Evolutionary conservation across 805 yeast genomes (phyloP), one percentile per base, ranked within the genome.

Genomic region (Yarrowia hollandica): DNA sequence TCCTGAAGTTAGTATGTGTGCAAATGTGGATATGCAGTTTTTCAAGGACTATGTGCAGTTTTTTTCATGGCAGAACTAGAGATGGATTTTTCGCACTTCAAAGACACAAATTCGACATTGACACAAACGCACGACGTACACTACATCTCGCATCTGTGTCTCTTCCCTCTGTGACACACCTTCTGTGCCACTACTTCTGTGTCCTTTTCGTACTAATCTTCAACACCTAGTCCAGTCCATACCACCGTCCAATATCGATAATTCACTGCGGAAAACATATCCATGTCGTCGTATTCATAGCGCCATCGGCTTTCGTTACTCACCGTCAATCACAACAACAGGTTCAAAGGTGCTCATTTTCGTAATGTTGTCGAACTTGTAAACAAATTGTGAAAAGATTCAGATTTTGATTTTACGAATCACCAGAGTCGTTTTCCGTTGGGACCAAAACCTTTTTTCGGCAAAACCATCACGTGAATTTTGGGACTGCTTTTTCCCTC

Each of bases 261-360:
- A 4, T 26, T 26, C 11, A 3, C 7, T 26, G 30, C 30, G 12
- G 8, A 10, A 26, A 26, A 26, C 30, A 26, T n/a, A 6, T 26
- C 30, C 30, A 26, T 26, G 19, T 30, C 38, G 42, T 37, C 52
- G 33, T 33, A 41, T 16, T 44, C 11, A 12, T 26, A 22, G 3
- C 16, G 14, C 22, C 25, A 31, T 31, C 26, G 25, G 11, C 38
- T 4, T 14, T 28, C 38, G 30, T 21, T 42, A 81, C 84, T 73
- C 82, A 82, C 96, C 96, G 84, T 90, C 97, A 84, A 90, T 86
- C 80, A 91, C 97, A 83, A 89, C 89, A 88, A 66, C 96, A 81
- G 95, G 92, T 84, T 90, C 96, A 79, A 85, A 90, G 77, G 89
- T 82, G 79, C 88, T 84, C 90, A 86, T 85, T 67, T 71, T 74